Evolutionary conservation across 352 stramenopile genomes (phyloP).

Genomic region (Phytopythium ostracodes): DNA sequence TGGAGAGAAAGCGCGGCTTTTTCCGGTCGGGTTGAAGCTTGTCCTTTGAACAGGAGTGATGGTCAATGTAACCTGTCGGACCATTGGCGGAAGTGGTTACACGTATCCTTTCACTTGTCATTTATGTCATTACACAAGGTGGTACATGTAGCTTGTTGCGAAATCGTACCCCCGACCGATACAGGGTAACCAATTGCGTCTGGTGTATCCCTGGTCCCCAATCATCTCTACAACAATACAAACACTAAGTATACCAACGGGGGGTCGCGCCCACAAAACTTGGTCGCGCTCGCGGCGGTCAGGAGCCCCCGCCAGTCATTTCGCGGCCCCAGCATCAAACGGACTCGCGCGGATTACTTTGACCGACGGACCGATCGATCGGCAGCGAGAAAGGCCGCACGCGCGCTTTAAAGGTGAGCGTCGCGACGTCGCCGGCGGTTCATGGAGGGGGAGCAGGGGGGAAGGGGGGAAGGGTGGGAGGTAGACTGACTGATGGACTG

Average conservation of each 20-base stretch:
- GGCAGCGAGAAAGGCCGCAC: background rate
- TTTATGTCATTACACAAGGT: too few species aligned
- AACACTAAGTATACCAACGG: conserved; percentile 13
- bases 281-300: conserved; percentile 7
- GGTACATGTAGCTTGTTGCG: too few species aligned
- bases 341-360: too few species aligned
- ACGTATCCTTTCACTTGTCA: too few species aligned
- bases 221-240: conserved; percentile 17
- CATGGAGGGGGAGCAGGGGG: background rate
- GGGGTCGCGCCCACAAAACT: conserved; percentile 25
- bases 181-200: background rate
- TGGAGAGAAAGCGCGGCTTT: background rate
- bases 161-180: background rate
- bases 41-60: background rate
- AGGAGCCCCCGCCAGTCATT: conserved; percentile 7
- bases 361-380: background rate
- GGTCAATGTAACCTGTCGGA: background rate
- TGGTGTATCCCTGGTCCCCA: background rate
- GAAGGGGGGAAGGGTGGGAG: background rate
- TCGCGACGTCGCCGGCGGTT: background rate
- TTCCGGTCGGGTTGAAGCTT: conserved; percentile 5
- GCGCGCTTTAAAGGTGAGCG: background rate
- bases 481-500: background rate
- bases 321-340: background rate
- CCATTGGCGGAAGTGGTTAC: background rate